Evolutionary conservation across 164 flowering plant species (phyloP), one percentile per base, ranked within the genome.

Genomic region (Liquidambar formosana): DNA sequence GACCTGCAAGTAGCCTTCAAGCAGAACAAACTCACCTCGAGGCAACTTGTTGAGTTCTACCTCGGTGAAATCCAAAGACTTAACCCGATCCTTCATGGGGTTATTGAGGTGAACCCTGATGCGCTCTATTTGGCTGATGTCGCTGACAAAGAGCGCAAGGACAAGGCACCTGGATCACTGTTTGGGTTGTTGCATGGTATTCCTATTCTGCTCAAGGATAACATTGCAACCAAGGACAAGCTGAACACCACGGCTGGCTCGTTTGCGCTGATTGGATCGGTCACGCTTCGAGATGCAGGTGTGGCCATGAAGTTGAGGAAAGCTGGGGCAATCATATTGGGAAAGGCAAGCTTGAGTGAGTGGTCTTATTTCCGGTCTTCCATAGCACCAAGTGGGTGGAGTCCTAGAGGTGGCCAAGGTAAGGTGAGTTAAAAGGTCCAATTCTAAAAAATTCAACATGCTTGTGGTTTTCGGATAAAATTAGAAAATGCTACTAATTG

Each of bases 81-180:
- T 19, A 83, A 84, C 49, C 81, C 83, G 0, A 10, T 73, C 5
- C 82, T 84, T 15, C 61, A 51, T 9, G 85, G 69, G 13, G 82
- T 87, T 28, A 75, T 85, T 1, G 91, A 87, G 70, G 79, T 82
- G 58, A 87, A 87, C 73, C 88, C 91, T 1, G 88, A 84, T 72
- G 88, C 88, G 2, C 22, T 73, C 5, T 1, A 10, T 9, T 76
- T 49, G 33, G 88, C 88, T 0, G 81, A 83, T 15, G 46, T 46
- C 66, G 88, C 88, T 12, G 87, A 87, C 60, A 0, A 4, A 2
- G 82, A 83, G 25, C 71, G 80, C 12, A 64, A n/a, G n/a, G n/a
- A n/a, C n/a, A n/a, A n/a, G n/a, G n/a, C n/a, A n/a, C n/a, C n/a
- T n/a, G n/a, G n/a, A n/a, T n/a, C 66, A 0, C 44, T 28, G 4